Evolutionary conservation across 2,329 filamentous ascomycete genomes (phyloP).

Genomic region (Epicoccum nigrum): DNA sequence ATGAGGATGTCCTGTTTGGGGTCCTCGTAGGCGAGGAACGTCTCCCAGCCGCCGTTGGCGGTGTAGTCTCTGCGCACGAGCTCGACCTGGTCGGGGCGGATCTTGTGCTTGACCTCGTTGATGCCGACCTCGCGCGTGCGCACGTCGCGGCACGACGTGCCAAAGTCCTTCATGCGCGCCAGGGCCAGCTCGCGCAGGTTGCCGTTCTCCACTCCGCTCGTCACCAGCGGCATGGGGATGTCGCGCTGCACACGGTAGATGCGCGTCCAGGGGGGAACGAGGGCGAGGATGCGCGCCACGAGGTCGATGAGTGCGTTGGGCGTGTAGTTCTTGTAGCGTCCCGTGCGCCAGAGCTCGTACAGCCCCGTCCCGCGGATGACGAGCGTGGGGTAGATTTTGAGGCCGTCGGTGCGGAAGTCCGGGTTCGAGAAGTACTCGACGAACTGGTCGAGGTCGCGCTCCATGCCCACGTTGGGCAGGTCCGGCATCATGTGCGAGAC

Average conservation of each 20-base stretch:
- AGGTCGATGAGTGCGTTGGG: conserved; percentile 96
- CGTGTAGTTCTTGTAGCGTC: conserved; percentile 97
- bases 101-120: conserved; percentile 99
- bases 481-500: conserved; percentile 99
- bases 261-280: conserved; percentile 95
- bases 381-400: conserved; percentile 97
- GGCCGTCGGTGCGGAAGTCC: conserved; percentile 90
- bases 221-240: conserved; percentile 99
- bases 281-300: conserved; percentile 91
- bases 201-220: conserved; percentile 95
- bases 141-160: conserved; percentile 94
- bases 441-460: conserved; percentile 95
- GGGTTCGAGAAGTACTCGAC: conserved; percentile 98
- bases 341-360: conserved; percentile 97
- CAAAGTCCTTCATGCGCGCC: conserved; percentile 99
- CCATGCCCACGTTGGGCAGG: conserved; percentile 96
- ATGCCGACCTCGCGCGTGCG: conserved; percentile 96
- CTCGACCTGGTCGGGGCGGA: conserved; percentile 93
- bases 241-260: conserved; percentile 99
- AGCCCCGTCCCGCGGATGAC: conserved; percentile 96
- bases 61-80: conserved; percentile 91
- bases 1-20: conserved; percentile 98
- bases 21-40: conserved; percentile 96
- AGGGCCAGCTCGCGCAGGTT: conserved; percentile 92
- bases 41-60: conserved; percentile 98